A percentile compares a stretch with the other conserved stretches of the same genome.
These are phyloP conservation scores for Solanum tarapatanum DNA, from an alignment of 257 asterid species.

Conservation along the genomic window DNA sequence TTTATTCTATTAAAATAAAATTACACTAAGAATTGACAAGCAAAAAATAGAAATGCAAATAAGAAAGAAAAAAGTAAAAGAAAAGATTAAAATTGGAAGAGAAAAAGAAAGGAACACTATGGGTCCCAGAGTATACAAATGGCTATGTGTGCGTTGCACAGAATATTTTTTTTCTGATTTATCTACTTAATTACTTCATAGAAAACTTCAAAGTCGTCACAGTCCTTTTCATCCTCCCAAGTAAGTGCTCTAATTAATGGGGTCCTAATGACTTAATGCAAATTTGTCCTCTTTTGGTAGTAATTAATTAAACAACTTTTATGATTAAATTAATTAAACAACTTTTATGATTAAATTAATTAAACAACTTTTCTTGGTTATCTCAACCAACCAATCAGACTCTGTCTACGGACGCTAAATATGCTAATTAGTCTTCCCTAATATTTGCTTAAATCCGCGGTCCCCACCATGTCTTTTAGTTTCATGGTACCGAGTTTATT, in stretches of 20 bases:
- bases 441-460: conserved; percentile 30
- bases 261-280: neutral
- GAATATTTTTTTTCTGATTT: neutral
- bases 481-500: rapidly evolving
- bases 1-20: too few relatives aligned
- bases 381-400: conserved; percentile 20
- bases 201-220: neutral
- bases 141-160: too few relatives aligned
- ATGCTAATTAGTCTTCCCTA: conserved; percentile 10
- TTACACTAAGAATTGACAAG: too few relatives aligned
- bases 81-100: too few relatives aligned
- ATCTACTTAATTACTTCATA: neutral
- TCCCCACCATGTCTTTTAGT: conserved; percentile 16
- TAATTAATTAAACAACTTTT: neutral
- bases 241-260: conserved; percentile 1
- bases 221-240: neutral
- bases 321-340: neutral
- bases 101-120: too few relatives aligned
- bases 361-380: conserved; percentile 17
- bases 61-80: too few relatives aligned
- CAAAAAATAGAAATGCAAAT: too few relatives aligned
- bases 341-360: neutral
- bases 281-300: conserved; percentile 12
- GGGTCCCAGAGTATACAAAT: too few relatives aligned
- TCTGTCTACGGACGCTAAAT: conserved; percentile 25